Conservation (phyloP, 2,329 filamentous ascomycete species). For the Talaromyces sp. region DNA sequence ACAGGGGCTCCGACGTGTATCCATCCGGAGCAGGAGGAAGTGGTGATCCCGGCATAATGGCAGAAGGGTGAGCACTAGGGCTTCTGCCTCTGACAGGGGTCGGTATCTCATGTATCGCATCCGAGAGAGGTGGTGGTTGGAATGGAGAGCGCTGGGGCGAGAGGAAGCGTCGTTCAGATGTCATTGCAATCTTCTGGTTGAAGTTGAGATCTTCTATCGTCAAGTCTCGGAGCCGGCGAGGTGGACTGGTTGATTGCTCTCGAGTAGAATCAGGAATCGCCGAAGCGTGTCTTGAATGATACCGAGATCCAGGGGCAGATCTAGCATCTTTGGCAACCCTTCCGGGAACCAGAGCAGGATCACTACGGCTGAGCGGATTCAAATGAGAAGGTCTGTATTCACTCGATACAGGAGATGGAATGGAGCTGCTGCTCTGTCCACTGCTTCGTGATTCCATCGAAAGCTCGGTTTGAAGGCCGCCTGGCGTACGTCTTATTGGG, state of each 20-base stretch:
- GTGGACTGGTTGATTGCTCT: not conserved
- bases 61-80: slow-evolving; percentile 24
- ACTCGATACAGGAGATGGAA: slow-evolving; percentile 25
- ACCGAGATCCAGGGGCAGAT: slow-evolving; percentile 22
- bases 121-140: not conserved
- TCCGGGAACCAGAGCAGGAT: slow-evolving; percentile 22
- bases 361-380: slow-evolving; percentile 28
- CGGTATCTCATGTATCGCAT: not conserved
- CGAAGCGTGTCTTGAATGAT: slow-evolving; percentile 20
- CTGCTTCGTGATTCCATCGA: slow-evolving; percentile 27
- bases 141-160: not conserved
- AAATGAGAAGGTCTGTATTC: slow-evolving; percentile 24
- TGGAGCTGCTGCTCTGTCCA: slow-evolving; percentile 19
- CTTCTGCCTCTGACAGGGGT: not conserved
- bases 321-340: slow-evolving; percentile 18
- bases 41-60: slow-evolving; percentile 30
- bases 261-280: not conserved
- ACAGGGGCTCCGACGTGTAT: slow-evolving; percentile 25
- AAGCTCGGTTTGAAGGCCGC: slow-evolving; percentile 21
- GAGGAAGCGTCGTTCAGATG: not conserved
- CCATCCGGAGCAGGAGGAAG: slow-evolving; percentile 20
- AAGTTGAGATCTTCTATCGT: not conserved
- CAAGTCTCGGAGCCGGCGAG: not conserved
- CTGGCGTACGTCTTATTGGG: slow-evolving; percentile 14
- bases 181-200: not conserved